Evolutionary conservation across 805 yeast species (phyloP).

Genomic region (Pichia gijzeniarum): DNA sequence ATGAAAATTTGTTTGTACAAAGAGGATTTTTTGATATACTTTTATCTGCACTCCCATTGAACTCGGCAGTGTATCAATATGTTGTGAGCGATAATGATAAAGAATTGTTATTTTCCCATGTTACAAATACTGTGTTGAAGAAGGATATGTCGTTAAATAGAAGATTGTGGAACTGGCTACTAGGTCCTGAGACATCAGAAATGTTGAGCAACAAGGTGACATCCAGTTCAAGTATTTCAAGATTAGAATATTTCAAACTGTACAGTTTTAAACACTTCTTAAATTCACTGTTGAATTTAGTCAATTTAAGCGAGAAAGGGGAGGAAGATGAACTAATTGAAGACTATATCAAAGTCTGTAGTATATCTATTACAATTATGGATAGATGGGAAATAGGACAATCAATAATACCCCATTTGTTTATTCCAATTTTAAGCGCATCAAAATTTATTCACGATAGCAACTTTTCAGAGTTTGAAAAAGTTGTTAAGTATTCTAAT

Average conservation of each 20-base stretch:
- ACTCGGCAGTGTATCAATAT: slow-evolving; percentile 47
- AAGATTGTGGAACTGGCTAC: slow-evolving; percentile 87
- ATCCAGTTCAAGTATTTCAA: slow-evolving; percentile 16
- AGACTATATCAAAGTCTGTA: slow-evolving; percentile 46
- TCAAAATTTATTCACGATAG: slow-evolving; percentile 28
- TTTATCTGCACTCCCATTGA: slow-evolving; percentile 58
- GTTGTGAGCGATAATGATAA: slow-evolving; percentile 48
- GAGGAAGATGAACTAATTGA: slow-evolving; percentile 17
- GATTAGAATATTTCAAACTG: slow-evolving; percentile 52
- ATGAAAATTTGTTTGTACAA: slow-evolving; percentile 67
- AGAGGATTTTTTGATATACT: slow-evolving; percentile 85
- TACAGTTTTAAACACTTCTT: slow-evolving; percentile 48
- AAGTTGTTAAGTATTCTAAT: slow-evolving; percentile 51
- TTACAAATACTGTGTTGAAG: slow-evolving; percentile 62
- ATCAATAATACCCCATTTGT: slow-evolving; percentile 58
- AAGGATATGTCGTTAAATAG: slow-evolving; percentile 94
- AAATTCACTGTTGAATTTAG: slow-evolving; percentile 45
- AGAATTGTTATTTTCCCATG: slow-evolving; percentile 50
- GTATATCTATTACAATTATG: slow-evolving; percentile 65
- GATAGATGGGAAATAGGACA: slow-evolving; percentile 95
- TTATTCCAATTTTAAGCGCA: slow-evolving; percentile 56
- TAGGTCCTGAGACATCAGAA: slow-evolving; percentile 53
- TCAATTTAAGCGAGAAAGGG: slow-evolving; percentile 29
- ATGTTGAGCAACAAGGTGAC: background rate
- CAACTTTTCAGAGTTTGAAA: slow-evolving; percentile 31